phyloP scores from a whole-genome alignment of 495 filamentous ascomycete genomes.

The Aspergillus ostianus region DNA sequence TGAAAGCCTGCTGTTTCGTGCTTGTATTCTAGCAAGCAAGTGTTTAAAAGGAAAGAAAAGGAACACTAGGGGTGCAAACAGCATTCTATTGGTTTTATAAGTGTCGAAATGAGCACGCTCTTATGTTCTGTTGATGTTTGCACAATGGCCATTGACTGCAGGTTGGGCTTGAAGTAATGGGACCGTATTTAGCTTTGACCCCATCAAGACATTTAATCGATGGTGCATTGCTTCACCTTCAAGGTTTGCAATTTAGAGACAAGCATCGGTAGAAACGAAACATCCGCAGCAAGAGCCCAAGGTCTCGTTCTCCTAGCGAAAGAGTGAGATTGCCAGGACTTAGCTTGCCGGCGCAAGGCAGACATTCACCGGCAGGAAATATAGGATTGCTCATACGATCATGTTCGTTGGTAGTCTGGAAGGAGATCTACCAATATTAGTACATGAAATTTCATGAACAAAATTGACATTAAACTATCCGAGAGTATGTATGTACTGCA shows the following conservation, averaged over 20 bases:
- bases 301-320: no score
- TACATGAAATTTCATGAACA: slow-evolving; percentile 5
- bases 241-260: no score
- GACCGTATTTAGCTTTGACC: no score
- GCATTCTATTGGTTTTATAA: background rate
- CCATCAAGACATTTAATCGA: no score
- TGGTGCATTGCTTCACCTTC: no score
- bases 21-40: background rate
- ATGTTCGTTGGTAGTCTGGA: background rate
- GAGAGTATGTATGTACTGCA: slow-evolving; percentile 30
- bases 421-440: background rate
- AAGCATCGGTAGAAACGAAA: no score
- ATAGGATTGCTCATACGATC: background rate
- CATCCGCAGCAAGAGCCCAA: no score
- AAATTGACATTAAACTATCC: slow-evolving; percentile 14
- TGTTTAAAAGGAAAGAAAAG: background rate
- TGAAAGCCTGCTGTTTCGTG: no score
- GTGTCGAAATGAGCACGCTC: background rate
- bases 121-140: background rate
- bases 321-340: no score
- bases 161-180: background rate
- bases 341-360: no score
- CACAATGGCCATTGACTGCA: background rate
- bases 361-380: background rate
- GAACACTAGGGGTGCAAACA: no score